phyloP scores from a whole-genome alignment of 2,329 filamentous ascomycete genomes.

The Fusarium chaquense region DNA sequence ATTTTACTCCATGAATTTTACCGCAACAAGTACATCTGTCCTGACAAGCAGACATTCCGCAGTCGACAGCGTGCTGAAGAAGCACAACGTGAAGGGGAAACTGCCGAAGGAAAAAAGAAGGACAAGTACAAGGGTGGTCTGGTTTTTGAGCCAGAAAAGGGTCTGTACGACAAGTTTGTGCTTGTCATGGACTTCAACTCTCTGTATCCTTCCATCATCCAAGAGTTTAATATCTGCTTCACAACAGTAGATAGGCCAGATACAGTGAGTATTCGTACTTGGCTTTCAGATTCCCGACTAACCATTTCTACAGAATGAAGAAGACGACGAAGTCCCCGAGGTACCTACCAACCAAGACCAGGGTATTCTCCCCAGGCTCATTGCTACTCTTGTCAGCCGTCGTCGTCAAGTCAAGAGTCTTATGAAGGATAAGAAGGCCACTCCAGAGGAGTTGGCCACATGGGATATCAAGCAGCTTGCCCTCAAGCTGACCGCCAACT shows the following conservation, averaged over 20 bases:
- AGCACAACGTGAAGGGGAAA: constrained; percentile 75
- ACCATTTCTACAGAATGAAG: constrained; percentile 62
- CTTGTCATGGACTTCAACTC: constrained; percentile 99
- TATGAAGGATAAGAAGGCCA: constrained; percentile 94
- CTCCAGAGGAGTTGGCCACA: constrained; percentile 85
- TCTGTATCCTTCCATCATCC: constrained; percentile 97
- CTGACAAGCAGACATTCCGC: constrained; percentile 89
- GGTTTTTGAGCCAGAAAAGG: constrained; percentile 97
- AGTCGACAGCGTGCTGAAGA: constrained; percentile 79
- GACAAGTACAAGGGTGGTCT: constrained; percentile 99
- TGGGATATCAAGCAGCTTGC: constrained; percentile 99
- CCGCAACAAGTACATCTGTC: constrained; percentile 96
- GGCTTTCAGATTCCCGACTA: constrained; percentile 38
- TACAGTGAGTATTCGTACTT: constrained; percentile 66
- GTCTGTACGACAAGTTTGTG: constrained; percentile 97
- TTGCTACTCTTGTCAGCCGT: constrained; percentile 89
- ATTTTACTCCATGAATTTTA: constrained; percentile 98
- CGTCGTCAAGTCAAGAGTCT: constrained; percentile 93
- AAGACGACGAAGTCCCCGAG: constrained; percentile 90
- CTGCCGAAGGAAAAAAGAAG: constrained; percentile 88
- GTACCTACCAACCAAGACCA: constrained; percentile 82
- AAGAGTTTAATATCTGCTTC: constrained; percentile 99
- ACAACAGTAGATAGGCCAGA: constrained; percentile 89
- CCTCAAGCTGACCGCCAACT: constrained; percentile 97
- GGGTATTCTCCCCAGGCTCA: constrained; percentile 89